phyloP scores from a whole-genome alignment of 1,284 basidiomycete species.

The Marasmius oreades region DNA sequence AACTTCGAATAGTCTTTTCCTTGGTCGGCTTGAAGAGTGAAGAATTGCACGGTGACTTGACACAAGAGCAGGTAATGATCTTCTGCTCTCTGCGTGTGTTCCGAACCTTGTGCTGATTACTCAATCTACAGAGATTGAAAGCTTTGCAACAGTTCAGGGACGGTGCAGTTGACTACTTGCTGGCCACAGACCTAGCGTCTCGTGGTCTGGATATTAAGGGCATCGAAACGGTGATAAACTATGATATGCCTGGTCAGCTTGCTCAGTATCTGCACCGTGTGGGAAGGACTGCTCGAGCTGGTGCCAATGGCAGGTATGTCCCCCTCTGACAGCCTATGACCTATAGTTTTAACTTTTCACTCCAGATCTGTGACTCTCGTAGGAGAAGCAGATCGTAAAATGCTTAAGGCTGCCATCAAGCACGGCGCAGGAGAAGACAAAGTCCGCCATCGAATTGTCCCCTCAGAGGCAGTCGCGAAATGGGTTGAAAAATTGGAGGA shows the following conservation, averaged over 20 bases:
- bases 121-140: constrained; percentile 71
- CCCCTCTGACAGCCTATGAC: constrained; percentile 2
- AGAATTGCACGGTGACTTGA: constrained; percentile 93
- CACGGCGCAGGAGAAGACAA: constrained; percentile 77
- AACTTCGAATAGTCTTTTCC: constrained; percentile 92
- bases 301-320: constrained; percentile 82
- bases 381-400: constrained; percentile 93
- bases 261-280: constrained; percentile 96
- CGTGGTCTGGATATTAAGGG: constrained; percentile 97
- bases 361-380: constrained; percentile 89
- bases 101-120: constrained; percentile 6
- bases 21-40: constrained; percentile 85
- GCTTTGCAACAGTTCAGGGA: constrained; percentile 87
- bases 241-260: constrained; percentile 94
- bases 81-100: constrained; percentile 5
- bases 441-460: constrained; percentile 88
- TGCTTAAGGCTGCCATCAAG: constrained; percentile 96
- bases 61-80: constrained; percentile 80
- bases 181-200: constrained; percentile 95
- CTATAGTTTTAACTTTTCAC: no score
- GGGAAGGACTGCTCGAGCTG: constrained; percentile 94
- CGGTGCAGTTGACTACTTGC: constrained; percentile 81
- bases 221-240: constrained; percentile 97
- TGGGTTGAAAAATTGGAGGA: constrained; percentile 71
- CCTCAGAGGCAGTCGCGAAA: constrained; percentile 71